phyloP scores from a whole-genome alignment of 1,284 basidiomycete species.

The Pterula multifida region DNA sequence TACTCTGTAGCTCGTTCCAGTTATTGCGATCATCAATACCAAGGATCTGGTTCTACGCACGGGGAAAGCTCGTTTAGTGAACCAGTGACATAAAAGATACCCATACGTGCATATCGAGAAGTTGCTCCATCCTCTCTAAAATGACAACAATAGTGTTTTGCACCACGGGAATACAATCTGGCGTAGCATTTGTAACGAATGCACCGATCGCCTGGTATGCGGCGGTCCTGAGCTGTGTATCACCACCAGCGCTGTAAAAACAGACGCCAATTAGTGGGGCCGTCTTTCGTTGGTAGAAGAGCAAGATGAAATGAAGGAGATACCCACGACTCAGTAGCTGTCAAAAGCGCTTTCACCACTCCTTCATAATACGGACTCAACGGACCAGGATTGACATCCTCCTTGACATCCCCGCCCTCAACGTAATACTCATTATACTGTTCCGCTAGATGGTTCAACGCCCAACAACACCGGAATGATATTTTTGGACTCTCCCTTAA shows the following conservation, averaged over 20 bases:
- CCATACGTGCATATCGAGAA: conserved; percentile 69
- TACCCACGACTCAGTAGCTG: conserved; percentile 74
- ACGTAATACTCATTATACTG: conserved; percentile 61
- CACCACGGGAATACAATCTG: conserved; percentile 74
- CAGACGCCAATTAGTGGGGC: conserved; percentile 6
- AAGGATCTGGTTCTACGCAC: conserved; percentile 78
- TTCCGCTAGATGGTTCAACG: conserved; percentile 88
- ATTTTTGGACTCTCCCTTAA: conserved; percentile 80
- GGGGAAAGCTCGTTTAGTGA: conserved; percentile 3
- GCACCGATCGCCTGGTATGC: conserved; percentile 94
- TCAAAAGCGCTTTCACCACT: conserved; percentile 71
- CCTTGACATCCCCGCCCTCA: conserved; percentile 41
- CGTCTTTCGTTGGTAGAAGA: too few relatives aligned
- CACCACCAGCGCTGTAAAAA: conserved; percentile 61
- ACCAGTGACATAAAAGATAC: neutral
- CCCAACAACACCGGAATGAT: conserved; percentile 92
- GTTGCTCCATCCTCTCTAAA: conserved; percentile 80
- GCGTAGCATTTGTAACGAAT: conserved; percentile 72
- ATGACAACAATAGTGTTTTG: conserved; percentile 78
- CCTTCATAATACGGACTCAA: conserved; percentile 88
- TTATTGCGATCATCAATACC: conserved; percentile 96
- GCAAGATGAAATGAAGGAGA: conserved; percentile 4
- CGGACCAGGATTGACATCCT: conserved; percentile 34
- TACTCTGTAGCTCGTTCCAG: conserved; percentile 97
- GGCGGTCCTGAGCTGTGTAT: conserved; percentile 87